phyloP scores from a whole-genome alignment of 2,329 filamentous ascomycete genomes.

The Ambrosiella beaveri region DNA sequence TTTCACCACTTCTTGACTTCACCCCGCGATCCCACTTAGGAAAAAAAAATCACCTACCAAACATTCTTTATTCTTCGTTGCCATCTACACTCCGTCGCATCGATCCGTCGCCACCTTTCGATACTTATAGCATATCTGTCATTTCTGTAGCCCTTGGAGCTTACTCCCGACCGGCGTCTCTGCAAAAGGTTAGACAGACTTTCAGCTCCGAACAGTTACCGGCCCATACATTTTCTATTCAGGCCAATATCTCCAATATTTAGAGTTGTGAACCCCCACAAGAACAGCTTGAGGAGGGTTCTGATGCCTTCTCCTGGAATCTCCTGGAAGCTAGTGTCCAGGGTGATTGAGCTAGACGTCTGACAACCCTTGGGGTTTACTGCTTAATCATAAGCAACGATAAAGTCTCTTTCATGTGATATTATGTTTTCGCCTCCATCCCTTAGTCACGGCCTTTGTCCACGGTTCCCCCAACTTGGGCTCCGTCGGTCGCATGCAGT shows the following conservation, averaged over 20 bases:
- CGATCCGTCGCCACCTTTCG: neutral
- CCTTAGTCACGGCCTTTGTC: neutral
- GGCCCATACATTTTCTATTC: too few species aligned
- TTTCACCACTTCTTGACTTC: neutral
- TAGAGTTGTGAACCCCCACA: too few species aligned
- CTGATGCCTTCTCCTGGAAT: too few species aligned
- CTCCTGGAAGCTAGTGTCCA: too few species aligned
- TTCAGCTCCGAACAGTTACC: neutral
- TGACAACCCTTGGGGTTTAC: neutral
- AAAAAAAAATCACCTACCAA: neutral
- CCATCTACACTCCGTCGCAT: neutral
- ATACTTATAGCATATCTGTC: neutral
- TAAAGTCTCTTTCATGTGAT: neutral
- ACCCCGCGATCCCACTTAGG: neutral
- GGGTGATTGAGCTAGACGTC: neutral
- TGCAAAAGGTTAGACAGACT: neutral
- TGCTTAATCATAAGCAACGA: neutral
- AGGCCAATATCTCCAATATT: too few species aligned
- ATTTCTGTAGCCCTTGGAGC: neutral
- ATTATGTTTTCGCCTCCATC: neutral
- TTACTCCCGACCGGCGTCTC: neutral
- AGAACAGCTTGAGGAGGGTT: too few species aligned
- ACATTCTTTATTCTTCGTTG: neutral
- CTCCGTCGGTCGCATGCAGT: neutral
- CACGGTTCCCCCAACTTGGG: conserved; percentile 11